phyloP scores from a whole-genome alignment of 306 rosid genomes.

The Begonia peltatifolia region DNA sequence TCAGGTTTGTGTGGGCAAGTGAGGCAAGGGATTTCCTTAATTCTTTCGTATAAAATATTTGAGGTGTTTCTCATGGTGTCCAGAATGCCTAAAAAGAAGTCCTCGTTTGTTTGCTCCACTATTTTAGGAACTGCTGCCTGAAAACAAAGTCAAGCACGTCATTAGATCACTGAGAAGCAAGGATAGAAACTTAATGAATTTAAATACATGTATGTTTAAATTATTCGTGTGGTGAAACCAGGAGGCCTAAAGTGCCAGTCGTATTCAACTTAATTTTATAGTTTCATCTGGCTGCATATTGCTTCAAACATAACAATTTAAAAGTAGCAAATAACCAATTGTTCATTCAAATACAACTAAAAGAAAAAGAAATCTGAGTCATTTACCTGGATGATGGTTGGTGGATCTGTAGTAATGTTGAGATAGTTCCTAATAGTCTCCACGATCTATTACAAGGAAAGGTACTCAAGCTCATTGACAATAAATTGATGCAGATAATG shows the following conservation, averaged over 20 bases:
- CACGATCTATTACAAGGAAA: slow-evolving; percentile 8
- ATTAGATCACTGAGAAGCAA: too few relatives aligned
- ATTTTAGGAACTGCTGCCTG: slow-evolving; percentile 41
- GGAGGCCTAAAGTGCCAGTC: too few relatives aligned
- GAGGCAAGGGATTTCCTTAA: slow-evolving; percentile 27
- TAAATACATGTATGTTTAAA: too few relatives aligned
- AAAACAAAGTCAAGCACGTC: neutral
- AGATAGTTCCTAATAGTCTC: slow-evolving; percentile 6
- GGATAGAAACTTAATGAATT: too few relatives aligned
- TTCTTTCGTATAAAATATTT: slow-evolving; percentile 11
- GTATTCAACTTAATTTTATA: too few relatives aligned
- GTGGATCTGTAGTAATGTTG: slow-evolving; percentile 7
- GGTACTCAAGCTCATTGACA: neutral
- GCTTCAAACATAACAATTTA: too few relatives aligned
- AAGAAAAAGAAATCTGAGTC: neutral
- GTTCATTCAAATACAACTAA: too few relatives aligned
- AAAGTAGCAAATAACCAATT: too few relatives aligned
- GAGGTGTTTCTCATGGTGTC: slow-evolving; percentile 19
- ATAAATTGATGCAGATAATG: too few relatives aligned
- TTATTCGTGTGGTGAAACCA: too few relatives aligned
- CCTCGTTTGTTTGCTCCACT: slow-evolving; percentile 17
- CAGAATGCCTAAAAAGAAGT: slow-evolving; percentile 16
- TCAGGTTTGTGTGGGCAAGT: slow-evolving; percentile 36
- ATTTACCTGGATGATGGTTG: slow-evolving; percentile 29
- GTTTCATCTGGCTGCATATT: too few relatives aligned